A percentile compares a stretch with the other conserved stretches of the same genome.
Conservation (phyloP, 257 asterid species). For the Ligustrum vulgare region DNA sequence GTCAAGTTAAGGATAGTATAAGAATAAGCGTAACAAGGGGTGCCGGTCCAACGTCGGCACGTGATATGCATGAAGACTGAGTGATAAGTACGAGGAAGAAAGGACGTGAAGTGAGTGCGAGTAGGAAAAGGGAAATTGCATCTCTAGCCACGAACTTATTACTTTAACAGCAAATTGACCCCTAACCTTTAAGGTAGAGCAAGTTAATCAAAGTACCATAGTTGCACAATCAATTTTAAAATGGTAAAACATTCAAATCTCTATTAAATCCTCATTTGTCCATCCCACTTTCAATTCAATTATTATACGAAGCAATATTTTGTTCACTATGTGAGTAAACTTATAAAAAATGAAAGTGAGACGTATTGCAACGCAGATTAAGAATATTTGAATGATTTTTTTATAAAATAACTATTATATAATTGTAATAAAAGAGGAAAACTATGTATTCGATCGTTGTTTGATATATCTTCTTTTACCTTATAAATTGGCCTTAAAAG, state of each 20-base stretch:
- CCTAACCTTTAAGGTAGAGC: neutral
- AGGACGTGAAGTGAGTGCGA: neutral
- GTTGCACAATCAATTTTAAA: neutral
- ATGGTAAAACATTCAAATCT: no score
- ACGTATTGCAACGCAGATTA: neutral
- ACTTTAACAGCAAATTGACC: neutral
- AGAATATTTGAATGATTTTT: no score
- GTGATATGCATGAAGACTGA: conserved; percentile 37
- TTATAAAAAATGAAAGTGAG: neutral
- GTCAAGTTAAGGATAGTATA: neutral
- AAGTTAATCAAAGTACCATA: neutral
- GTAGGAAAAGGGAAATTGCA: neutral
- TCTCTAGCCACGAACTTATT: neutral
- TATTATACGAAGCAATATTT: no score
- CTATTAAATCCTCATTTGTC: no score
- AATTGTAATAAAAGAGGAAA: no score
- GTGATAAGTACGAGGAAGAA: conserved; percentile 31
- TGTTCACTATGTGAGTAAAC: neutral
- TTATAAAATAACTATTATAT: no score
- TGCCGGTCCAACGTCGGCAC: neutral
- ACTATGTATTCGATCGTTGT: neutral
- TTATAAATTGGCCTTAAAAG: neutral
- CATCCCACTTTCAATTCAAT: no score
- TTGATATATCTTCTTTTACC: neutral
- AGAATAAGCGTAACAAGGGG: conserved; percentile 3